These are phyloP conservation scores for Sporobolus alterniflorus DNA, from an alignment of 202 grass and related monocot species.

Conservation along the genomic window DNA sequence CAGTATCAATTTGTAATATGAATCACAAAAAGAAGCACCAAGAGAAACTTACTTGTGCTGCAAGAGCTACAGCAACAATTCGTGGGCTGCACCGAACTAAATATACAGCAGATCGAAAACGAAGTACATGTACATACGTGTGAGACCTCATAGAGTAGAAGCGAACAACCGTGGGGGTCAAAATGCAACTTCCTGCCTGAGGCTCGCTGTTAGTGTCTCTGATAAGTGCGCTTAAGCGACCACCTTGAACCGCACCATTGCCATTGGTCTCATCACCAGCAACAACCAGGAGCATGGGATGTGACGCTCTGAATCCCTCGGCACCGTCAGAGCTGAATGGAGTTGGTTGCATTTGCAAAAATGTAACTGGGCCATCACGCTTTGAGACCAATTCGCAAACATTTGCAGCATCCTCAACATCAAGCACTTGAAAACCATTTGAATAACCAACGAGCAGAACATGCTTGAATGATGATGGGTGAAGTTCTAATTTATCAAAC, in stretches of 20 bases:
- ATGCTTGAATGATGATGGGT: conserved; percentile 83
- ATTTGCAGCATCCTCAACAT: conserved; percentile 97
- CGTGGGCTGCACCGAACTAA: conserved; percentile 93
- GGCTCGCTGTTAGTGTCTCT: conserved; percentile 79
- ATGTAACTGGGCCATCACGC: conserved; percentile 95
- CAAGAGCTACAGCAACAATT: conserved; percentile 95
- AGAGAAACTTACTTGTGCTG: conserved; percentile 85
- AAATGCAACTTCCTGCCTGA: conserved; percentile 71
- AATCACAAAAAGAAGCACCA: conserved; percentile 29
- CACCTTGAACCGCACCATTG: conserved; percentile 86
- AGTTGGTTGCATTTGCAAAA: conserved; percentile 97
- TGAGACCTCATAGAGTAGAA: conserved; percentile 98
- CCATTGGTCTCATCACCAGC: conserved; percentile 98
- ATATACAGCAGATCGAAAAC: conserved; percentile 97
- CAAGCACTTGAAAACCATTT: conserved; percentile 99
- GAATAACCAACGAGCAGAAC: conserved; percentile 95
- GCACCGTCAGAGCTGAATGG: conserved; percentile 57
- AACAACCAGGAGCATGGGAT: conserved; percentile 97
- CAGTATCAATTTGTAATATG: conserved; percentile 4
- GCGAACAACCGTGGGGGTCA: conserved; percentile 83
- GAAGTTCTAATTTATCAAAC: conserved; percentile 89
- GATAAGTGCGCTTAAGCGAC: conserved; percentile 90
- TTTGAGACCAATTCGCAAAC: conserved; percentile 97
- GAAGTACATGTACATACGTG: conserved; percentile 86
- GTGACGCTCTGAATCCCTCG: conserved; percentile 89